A percentile compares a stretch with the other conserved stretches of the same genome.
Conservation (phyloP, 208 protist species). For the Crithidia thermophila region DNA sequence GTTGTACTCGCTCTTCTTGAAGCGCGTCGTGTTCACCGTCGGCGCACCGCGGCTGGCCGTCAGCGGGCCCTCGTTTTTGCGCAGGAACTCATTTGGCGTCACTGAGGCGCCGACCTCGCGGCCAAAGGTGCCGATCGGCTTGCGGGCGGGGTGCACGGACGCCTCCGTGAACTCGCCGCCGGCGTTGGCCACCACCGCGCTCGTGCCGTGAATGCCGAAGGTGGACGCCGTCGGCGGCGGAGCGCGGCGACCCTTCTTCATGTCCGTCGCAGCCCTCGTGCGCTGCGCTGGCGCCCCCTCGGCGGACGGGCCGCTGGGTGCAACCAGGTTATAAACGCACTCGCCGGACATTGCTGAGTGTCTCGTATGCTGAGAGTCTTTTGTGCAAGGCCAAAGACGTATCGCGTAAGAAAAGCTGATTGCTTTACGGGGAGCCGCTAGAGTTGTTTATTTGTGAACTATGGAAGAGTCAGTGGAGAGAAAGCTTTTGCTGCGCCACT, state of each 20-base stretch:
- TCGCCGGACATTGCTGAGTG: conserved; percentile 94
- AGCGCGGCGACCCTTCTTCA: conserved; percentile 41
- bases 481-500: no score
- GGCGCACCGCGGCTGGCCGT: conserved; percentile 80
- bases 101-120: conserved; percentile 65
- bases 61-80: conserved; percentile 75
- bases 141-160: conserved; percentile 81
- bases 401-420: no score
- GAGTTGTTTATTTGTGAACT: no score
- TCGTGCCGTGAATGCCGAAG: conserved; percentile 89
- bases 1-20: conserved; percentile 74
- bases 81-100: conserved; percentile 67
- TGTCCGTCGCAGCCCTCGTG: conserved; percentile 11
- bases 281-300: conserved; percentile 1
- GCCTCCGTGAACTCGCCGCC: conserved; percentile 77
- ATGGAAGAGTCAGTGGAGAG: no score
- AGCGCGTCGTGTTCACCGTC: conserved; percentile 69
- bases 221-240: conserved; percentile 86
- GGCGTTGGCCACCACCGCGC: conserved; percentile 78
- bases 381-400: no score
- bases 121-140: conserved; percentile 81
- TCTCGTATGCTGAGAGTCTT: no score
- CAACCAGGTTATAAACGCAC: conserved; percentile 85
- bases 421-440: no score
- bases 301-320: conserved; percentile 28